Percentiles rank a stretch among this genome's conserved stretches.
These are phyloP conservation scores for Pontederia crassipes DNA, from an alignment of 176 grass and related monocot species.

Conservation along the genomic window DNA sequence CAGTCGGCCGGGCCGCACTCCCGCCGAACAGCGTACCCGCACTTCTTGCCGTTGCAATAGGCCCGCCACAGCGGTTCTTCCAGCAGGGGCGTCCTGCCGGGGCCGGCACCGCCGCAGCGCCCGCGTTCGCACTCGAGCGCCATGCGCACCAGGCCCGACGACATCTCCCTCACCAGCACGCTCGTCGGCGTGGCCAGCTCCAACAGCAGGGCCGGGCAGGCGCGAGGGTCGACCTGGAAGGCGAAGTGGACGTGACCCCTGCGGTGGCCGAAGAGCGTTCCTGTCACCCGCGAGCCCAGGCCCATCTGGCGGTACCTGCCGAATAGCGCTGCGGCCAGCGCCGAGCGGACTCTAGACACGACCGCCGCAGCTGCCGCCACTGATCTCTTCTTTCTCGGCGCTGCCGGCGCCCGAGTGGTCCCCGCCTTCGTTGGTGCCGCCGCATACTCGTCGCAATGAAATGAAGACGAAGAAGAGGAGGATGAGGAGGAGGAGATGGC, in stretches of 20 bases:
- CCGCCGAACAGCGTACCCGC: constrained; percentile 58
- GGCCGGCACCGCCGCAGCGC: not conserved
- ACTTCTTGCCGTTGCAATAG: constrained; percentile 89
- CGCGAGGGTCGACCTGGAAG: constrained; percentile 72
- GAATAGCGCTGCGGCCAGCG: constrained; percentile 50
- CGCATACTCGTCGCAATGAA: no score
- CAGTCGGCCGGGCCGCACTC: constrained; percentile 73
- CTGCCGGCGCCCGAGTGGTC: not conserved
- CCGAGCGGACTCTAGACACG: constrained; percentile 45
- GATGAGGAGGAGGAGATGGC: no score
- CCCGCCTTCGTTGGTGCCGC: no score
- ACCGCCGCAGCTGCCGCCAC: constrained; percentile 19
- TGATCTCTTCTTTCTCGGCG: not conserved
- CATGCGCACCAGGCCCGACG: constrained; percentile 82
- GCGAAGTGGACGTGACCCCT: constrained; percentile 67
- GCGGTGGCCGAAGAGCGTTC: constrained; percentile 78
- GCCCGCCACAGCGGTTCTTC: constrained; percentile 80
- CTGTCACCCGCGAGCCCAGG: constrained; percentile 62
- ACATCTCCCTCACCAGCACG: constrained; percentile 90
- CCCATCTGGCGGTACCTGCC: constrained; percentile 23
- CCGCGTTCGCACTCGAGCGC: constrained; percentile 68
- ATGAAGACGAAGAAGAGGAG: no score
- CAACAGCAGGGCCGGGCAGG: constrained; percentile 56
- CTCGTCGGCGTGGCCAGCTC: constrained; percentile 69
- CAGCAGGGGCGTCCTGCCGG: constrained; percentile 26